A percentile compares a stretch with the other conserved stretches of the same genome.
These are phyloP conservation scores for Escovopsis weberi DNA, from an alignment of 2,329 filamentous ascomycete genomes.

Conservation along the genomic window DNA sequence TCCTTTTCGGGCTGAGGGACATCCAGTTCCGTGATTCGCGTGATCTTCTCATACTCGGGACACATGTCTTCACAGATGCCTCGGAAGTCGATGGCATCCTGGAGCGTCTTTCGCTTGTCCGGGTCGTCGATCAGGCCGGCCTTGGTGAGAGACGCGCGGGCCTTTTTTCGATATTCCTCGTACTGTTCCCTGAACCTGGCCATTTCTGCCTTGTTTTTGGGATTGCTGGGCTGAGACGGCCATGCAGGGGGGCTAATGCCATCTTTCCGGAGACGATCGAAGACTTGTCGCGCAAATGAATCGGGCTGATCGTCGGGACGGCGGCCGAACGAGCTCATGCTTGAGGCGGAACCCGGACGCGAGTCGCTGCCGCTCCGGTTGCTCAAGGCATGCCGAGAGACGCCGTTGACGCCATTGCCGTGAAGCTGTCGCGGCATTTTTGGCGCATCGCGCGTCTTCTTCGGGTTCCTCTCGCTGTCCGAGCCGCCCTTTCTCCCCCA, in stretches of 20 bases:
- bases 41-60: conserved; percentile 50
- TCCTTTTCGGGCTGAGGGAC: conserved; percentile 42
- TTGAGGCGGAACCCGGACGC: conserved; percentile 14
- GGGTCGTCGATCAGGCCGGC: conserved; percentile 51
- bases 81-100: conserved; percentile 51
- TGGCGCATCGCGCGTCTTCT: conserved; percentile 3
- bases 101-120: conserved; percentile 44
- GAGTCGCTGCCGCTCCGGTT: conserved; percentile 7
- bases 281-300: conserved; percentile 34
- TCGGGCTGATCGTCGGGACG: conserved; percentile 16
- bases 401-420: conserved; percentile 2
- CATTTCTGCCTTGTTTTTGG: conserved; percentile 34
- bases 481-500: conserved; percentile 8
- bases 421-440: conserved; percentile 3
- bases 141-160: conserved; percentile 41
- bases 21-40: conserved; percentile 46
- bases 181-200: conserved; percentile 40
- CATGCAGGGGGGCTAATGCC: conserved; percentile 38
- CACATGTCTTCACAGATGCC: conserved; percentile 58
- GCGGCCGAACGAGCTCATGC: conserved; percentile 10
- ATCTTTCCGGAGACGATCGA: conserved; percentile 38
- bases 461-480: conserved; percentile 10
- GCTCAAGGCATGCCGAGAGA: conserved; percentile 1
- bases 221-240: conserved; percentile 40
- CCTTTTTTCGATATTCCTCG: conserved; percentile 41